Evolutionary conservation across 257 asterid species (phyloP), one percentile per base, ranked within the genome.

Genomic region (Sherardia arvensis): DNA sequence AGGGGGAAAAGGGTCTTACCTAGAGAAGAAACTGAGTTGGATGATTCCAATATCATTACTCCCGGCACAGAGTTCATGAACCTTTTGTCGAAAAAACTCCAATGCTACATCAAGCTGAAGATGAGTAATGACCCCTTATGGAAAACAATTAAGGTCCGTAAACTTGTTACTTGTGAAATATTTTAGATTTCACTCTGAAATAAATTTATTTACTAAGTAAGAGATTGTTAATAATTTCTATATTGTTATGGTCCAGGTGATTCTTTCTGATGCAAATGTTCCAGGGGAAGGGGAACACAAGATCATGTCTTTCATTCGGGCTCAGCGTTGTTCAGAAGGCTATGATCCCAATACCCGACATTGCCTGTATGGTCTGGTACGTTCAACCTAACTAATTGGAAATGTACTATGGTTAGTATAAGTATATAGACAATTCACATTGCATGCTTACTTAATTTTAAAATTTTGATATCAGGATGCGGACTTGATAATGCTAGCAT

Each of bases 231-330:
- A 20, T 25, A 5, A 1, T 7, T 9, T 54, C 8, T 23, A 6
- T 61, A 9, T 29, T 33, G 18, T 22, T 47, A 18, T 63, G 77
- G 57, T 34, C 8, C 10, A 84, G 95, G 92, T 87, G 17, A 83
- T 87, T 55, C 79, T 87, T 1, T 87, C 95, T 0, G 90, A 85
- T 64, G 78, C 80, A 58, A 83, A 77, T 76, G 93, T 78, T 48
- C 95, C 93, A 0, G 95, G 95, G 2, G 95, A 87, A 66, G 93
- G 93, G 22, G 95, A 87, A 40, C 93, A 87, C 68, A 87, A 87
- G 40, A 81, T 87, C 21, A 81, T 81, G 84, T 73, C 86, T 0
- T 87, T 79, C 34, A 79, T 87, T 11, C 79, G 87, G 32, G 73
- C 78, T 8, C 93, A 87, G 48, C 70, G 93, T 0, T 23, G 71